Conservation (phyloP, 2,329 filamentous ascomycete species). For the Cytospora piceae region DNA sequence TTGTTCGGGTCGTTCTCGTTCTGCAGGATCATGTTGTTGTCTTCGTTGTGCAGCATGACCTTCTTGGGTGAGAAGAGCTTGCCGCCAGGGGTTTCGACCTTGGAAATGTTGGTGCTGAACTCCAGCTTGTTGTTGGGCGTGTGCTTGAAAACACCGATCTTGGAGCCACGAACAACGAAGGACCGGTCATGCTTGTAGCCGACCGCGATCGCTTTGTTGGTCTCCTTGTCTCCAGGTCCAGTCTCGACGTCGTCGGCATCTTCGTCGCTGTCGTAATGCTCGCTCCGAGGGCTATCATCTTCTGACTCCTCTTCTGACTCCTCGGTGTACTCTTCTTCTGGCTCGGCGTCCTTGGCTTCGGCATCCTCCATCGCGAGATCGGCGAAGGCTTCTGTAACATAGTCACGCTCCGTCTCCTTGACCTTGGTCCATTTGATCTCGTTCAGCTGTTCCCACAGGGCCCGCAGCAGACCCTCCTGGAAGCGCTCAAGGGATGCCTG, state of each 20-base stretch:
- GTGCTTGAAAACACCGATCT: constrained; percentile 99
- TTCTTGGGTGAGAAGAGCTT: constrained; percentile 92
- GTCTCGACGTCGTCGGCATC: constrained; percentile 81
- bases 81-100: constrained; percentile 86
- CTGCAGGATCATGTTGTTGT: constrained; percentile 87
- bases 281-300: constrained; percentile 58
- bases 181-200: constrained; percentile 97
- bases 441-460: constrained; percentile 95
- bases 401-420: constrained; percentile 90
- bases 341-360: constrained; percentile 48
- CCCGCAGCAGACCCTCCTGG: constrained; percentile 92
- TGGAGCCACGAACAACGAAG: constrained; percentile 94
- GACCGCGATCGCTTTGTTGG: constrained; percentile 92
- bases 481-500: constrained; percentile 80
- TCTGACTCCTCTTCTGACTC: constrained; percentile 61
- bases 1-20: constrained; percentile 83
- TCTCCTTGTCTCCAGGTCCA: constrained; percentile 68
- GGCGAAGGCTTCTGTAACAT: constrained; percentile 93
- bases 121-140: constrained; percentile 89
- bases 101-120: constrained; percentile 96
- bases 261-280: constrained; percentile 62
- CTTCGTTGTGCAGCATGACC: constrained; percentile 92
- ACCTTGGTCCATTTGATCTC: constrained; percentile 92
- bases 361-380: constrained; percentile 90
- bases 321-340: constrained; percentile 49